Base-by-base conservation (phyloP, 2,329 filamentous ascomycete species). In the Pseudocercospora fuligena region DNA sequence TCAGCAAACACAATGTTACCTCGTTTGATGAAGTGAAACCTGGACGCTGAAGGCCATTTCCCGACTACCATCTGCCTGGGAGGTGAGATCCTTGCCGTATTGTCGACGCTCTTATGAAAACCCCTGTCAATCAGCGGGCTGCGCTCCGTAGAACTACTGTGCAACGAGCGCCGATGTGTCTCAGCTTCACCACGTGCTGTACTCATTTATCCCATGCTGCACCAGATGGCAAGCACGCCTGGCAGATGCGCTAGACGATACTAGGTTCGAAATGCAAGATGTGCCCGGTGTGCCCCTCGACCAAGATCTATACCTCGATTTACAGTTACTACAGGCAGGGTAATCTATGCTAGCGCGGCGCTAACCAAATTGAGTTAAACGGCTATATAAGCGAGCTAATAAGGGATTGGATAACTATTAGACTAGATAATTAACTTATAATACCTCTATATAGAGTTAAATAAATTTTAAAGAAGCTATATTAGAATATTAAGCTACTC, bases 131-230 rank as follows among this genome's bases (percentile, higher is more conserved):
- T 2, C 40, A 51, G 14, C 51, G 51, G 51, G 14, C 16, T 56
- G 51, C 23, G 19, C 51, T 33, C 51, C 51, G 51, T 33, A n/a
- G n/a, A n/a, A n/a, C n/a, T n/a, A 3, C 12, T 56, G 51, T 56
- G 27, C 51, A n/a, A 16, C 25, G 12, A 9, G 16, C 16, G 51
- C 51, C 5, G 8, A 51, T 51, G 47, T 56, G 47, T 56, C 27
- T 56, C 25, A 56, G 23, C 16, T 31, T n/a, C 23, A 27, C 51
- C 51, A 56, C 51, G 51, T 56, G 51, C 51, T 27, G 31, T n/a
- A 8, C 46, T 54, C 51, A 54, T 54, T n/a, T n/a, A 54, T 54
- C 25, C 51, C 51, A 54, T 27, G 51, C 51, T 27, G 21, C 25
- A 16, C 25, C 25, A 54, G 23, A 29, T 54, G 51, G 51, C 51